Percentiles rank a stretch among this genome's conserved stretches.
These are phyloP conservation scores for Myxozyma kluyveri DNA, from an alignment of 805 yeast species.

Conservation along the genomic window DNA sequence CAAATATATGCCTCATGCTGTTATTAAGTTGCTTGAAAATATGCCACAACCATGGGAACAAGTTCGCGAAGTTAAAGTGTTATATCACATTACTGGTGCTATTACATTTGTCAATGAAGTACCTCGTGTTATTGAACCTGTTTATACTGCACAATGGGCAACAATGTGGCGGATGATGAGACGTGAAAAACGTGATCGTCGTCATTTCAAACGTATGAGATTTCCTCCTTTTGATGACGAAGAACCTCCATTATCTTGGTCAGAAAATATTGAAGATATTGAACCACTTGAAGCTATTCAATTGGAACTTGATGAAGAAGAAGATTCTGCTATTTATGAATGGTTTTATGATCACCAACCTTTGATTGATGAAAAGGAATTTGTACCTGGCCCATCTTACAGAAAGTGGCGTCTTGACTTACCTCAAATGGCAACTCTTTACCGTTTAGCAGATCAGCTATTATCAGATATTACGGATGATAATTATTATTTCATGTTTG, in stretches of 20 bases:
- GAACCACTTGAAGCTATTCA: slow-evolving; percentile 72
- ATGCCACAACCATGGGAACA: slow-evolving; percentile 99
- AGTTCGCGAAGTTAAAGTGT: slow-evolving; percentile 75
- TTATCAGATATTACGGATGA: slow-evolving; percentile 56
- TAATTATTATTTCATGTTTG: slow-evolving; percentile 69
- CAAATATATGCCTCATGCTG: slow-evolving; percentile 94
- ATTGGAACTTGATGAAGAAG: slow-evolving; percentile 60
- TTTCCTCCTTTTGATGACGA: slow-evolving; percentile 98
- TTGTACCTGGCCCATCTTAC: slow-evolving; percentile 76
- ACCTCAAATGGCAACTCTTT: slow-evolving; percentile 60
- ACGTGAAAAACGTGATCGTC: slow-evolving; percentile 85
- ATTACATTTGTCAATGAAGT: slow-evolving; percentile 90
- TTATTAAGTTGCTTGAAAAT: slow-evolving; percentile 80
- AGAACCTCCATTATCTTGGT: slow-evolving; percentile 84
- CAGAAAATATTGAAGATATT: slow-evolving; percentile 70
- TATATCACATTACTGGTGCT: slow-evolving; percentile 91
- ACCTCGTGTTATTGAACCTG: slow-evolving; percentile 89
- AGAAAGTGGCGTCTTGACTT: slow-evolving; percentile 64
- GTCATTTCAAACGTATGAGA: slow-evolving; percentile 84
- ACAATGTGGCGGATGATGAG: slow-evolving; percentile 91
- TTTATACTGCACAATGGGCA: slow-evolving; percentile 94
- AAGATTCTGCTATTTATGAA: slow-evolving; percentile 58
- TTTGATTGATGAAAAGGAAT: slow-evolving; percentile 51
- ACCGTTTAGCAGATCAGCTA: slow-evolving; percentile 69
- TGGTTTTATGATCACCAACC: slow-evolving; percentile 86